Conservation (phyloP, 371 early-diverging fungal species). For the Coemansia sp. region DNA sequence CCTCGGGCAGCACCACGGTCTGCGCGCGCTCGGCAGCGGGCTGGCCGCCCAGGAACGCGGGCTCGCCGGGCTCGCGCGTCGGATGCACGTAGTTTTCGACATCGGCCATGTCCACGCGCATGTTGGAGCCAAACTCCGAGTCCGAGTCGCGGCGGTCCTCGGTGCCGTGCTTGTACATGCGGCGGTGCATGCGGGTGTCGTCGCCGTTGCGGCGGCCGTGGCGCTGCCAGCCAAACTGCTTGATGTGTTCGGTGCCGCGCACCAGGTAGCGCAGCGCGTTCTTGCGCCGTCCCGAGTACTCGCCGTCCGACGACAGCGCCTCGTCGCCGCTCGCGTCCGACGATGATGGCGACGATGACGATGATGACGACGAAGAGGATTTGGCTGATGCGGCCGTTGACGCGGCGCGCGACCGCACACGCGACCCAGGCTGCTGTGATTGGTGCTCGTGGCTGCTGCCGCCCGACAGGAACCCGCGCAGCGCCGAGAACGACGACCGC, state of each 20-base stretch:
- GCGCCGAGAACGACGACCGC: slow-evolving; percentile 34
- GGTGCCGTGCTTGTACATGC: slow-evolving; percentile 28
- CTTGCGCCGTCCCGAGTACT: slow-evolving; percentile 31
- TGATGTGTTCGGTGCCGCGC: slow-evolving; percentile 48
- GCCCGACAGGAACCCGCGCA: slow-evolving; percentile 32
- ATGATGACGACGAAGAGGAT: slow-evolving; percentile 6
- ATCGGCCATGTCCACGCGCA: slow-evolving; percentile 45
- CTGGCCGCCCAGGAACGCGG: slow-evolving; percentile 23
- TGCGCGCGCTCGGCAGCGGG: neutral
- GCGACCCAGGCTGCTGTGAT: neutral
- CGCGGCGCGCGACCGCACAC: slow-evolving; percentile 3
- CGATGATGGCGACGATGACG: slow-evolving; percentile 13
- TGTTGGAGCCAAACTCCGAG: slow-evolving; percentile 30
- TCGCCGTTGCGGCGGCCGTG: neutral
- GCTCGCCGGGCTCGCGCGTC: neutral
- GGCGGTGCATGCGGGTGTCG: slow-evolving; percentile 15
- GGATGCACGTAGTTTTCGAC: slow-evolving; percentile 51
- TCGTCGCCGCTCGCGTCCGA: slow-evolving; percentile 10
- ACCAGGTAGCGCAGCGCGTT: slow-evolving; percentile 44
- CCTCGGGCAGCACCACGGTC: slow-evolving; percentile 32
- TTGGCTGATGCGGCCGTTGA: neutral
- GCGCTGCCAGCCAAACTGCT: slow-evolving; percentile 28
- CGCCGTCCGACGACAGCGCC: neutral
- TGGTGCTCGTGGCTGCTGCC: slow-evolving; percentile 5
- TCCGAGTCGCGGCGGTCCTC: slow-evolving; percentile 40